Evolutionary conservation across 2,329 filamentous ascomycete species (phyloP).

Genomic region (Hymenoscyphus salicellus): DNA sequence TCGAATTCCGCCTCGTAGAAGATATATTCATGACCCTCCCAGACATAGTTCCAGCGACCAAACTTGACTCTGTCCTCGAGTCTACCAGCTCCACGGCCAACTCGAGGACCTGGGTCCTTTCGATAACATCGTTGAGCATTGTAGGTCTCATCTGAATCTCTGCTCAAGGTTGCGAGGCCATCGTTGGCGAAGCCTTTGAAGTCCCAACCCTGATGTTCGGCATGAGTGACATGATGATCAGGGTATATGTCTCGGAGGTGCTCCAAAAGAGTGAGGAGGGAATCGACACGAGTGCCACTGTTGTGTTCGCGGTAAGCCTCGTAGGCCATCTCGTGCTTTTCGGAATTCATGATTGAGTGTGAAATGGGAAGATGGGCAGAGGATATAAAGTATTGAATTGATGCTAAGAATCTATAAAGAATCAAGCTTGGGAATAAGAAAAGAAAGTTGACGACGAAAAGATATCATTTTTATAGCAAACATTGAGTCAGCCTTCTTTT

Average conservation of each 20-base stretch:
- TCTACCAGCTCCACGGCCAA: constrained; percentile 1
- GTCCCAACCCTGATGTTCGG: constrained; percentile 13
- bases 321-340: constrained; percentile 14
- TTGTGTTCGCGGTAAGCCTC: constrained; percentile 15
- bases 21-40: constrained; percentile 17
- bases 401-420: too few species aligned
- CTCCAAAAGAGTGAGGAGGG: constrained; percentile 19
- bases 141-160: constrained; percentile 8
- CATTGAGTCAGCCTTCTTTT: not conserved
- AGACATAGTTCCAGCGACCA: constrained; percentile 20
- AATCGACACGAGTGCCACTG: constrained; percentile 5
- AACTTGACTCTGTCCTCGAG: constrained; percentile 22
- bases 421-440: too few species aligned
- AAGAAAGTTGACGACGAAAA: not conserved
- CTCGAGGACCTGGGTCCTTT: constrained; percentile 10
- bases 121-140: constrained; percentile 11
- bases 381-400: not conserved
- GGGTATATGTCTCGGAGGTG: constrained; percentile 15
- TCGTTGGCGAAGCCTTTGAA: constrained; percentile 25
- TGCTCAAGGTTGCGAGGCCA: constrained; percentile 15
- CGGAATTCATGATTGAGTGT: not conserved
- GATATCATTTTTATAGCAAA: not conserved
- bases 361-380: not conserved
- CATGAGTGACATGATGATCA: constrained; percentile 16
- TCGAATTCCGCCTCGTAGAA: constrained; percentile 24